Base-by-base conservation (phyloP, 495 filamentous ascomycete genomes). In the Aspergillus ostianus region DNA sequence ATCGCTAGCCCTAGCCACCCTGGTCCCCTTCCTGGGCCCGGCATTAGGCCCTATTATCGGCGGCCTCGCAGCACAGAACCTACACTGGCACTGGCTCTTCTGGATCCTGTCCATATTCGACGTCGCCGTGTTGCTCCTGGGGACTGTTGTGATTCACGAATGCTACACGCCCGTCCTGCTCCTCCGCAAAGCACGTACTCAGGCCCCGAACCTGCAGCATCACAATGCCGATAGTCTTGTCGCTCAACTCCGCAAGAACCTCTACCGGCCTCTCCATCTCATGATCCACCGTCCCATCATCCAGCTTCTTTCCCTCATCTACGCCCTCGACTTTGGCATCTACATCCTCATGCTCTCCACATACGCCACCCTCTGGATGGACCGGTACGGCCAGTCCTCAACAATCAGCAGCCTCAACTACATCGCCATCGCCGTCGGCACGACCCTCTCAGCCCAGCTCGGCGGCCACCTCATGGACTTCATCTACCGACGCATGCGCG, bases 331-430 rank as follows among this genome's bases (percentile, higher is more conserved):
- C 19, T 54, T 54, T 32, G 52, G 32, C 19, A 46, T 54, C 32
- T 54, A 54, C 52, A 21, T 45, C 36, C 52, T 54, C 13, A 45
- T 54, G 52, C 52, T 54, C 36, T 54, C 78, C 4, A 82, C 82
- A 6, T 80, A 84, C 4, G 85, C 90, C 57, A 79, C 77, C 13
- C 82, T 91, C 45, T 90, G 83, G 81, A 78, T 75, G 7, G 51
- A 57, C 0, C 73, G 75, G 9, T 90, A 90, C 75, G 70, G 81
- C 62, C 75, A 86, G 69, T 75, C 74, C 50, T 62, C 78, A 51
- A 84, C 81, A 20, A 82, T 85, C 44, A 85, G 79, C 32, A 83
- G 86, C 2, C 73, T 90, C 3, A 88, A 87, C 70, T 87, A 87
- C 71, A 80, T 90, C 47, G 83, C 83, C 18, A 73, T 89, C 10